Conservation (phyloP, 495 filamentous ascomycete genomes). For the Neurospora pannonica region DNA sequence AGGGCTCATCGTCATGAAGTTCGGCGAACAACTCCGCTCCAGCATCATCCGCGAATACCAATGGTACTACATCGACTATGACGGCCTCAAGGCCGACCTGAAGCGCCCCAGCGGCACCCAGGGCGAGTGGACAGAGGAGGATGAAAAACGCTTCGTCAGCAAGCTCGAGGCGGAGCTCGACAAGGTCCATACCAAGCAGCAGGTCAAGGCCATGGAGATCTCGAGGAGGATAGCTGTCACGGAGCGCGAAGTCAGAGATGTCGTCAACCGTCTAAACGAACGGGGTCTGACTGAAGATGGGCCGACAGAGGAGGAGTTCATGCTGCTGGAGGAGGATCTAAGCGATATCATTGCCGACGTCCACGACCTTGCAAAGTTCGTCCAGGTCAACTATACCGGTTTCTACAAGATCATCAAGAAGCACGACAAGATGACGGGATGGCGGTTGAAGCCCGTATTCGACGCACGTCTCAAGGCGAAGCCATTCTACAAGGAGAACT, state of each 20-base stretch:
- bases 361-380: conserved; percentile 96
- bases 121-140: conserved; percentile 79
- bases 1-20: conserved; percentile 57
- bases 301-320: conserved; percentile 83
- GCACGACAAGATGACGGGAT: conserved; percentile 95
- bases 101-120: conserved; percentile 56
- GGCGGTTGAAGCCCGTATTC: conserved; percentile 91
- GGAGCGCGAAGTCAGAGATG: conserved; percentile 82
- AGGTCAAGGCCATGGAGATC: conserved; percentile 91
- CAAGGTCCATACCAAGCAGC: conserved; percentile 93
- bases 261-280: conserved; percentile 62
- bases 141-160: conserved; percentile 81
- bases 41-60: conserved; percentile 92
- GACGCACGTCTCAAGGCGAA: conserved; percentile 86
- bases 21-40: conserved; percentile 89
- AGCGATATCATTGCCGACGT: conserved; percentile 99
- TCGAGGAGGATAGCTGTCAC: conserved; percentile 74
- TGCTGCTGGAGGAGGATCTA: conserved; percentile 86
- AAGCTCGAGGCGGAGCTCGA: conserved; percentile 86
- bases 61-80: conserved; percentile 96
- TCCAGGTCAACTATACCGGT: conserved; percentile 95
- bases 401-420: conserved; percentile 99
- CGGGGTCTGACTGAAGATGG: conserved; percentile 44
- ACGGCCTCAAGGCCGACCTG: conserved; percentile 80
- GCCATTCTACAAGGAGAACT: conserved; percentile 97